Percentiles rank a stretch among this genome's conserved stretches.
Conservation (phyloP, 1,284 basidiomycete genomes). For the Caloboletus firmus region DNA sequence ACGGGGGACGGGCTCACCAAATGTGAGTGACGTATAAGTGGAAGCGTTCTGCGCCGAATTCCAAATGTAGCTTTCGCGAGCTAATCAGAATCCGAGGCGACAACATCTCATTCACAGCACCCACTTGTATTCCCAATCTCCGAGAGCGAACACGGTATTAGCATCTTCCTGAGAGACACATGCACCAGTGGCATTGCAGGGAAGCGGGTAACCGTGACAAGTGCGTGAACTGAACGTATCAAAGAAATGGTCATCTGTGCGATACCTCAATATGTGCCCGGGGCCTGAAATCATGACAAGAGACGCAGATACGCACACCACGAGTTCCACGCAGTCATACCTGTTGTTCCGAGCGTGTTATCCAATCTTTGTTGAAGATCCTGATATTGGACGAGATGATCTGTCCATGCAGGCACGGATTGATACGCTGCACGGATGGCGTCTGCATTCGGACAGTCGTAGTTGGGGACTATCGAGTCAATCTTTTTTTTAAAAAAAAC, state of each 20-base stretch:
- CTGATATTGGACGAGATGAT: conserved; percentile 46
- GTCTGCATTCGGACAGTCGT: conserved; percentile 48
- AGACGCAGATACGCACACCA: conserved; percentile 39
- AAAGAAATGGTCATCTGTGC: conserved; percentile 45
- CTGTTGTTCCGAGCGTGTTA: conserved; percentile 46
- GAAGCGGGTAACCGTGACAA: conserved; percentile 48
- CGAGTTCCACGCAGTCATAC: conserved; percentile 45
- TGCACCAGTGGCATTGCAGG: conserved; percentile 46
- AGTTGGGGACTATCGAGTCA: conserved; percentile 51
- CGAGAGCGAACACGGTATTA: conserved; percentile 40
- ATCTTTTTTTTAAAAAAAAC: conserved; percentile 37
- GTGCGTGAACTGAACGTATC: conserved; percentile 53
- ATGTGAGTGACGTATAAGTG: conserved; percentile 47
- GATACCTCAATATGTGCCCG: not conserved
- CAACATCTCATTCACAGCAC: conserved; percentile 13
- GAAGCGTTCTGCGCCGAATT: conserved; percentile 44
- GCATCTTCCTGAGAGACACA: conserved; percentile 50
- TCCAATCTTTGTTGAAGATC: conserved; percentile 44
- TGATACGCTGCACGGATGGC: conserved; percentile 46
- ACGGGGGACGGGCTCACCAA: conserved; percentile 37
- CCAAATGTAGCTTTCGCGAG: conserved; percentile 49
- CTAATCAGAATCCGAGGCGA: conserved; percentile 1
- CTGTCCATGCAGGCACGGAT: conserved; percentile 49
- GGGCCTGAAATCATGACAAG: not conserved
- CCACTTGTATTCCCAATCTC: conserved; percentile 54